Evolutionary conservation across 495 filamentous ascomycete genomes (phyloP), one percentile per base, ranked within the genome.

Genomic region (Chaetomium fimeti): DNA sequence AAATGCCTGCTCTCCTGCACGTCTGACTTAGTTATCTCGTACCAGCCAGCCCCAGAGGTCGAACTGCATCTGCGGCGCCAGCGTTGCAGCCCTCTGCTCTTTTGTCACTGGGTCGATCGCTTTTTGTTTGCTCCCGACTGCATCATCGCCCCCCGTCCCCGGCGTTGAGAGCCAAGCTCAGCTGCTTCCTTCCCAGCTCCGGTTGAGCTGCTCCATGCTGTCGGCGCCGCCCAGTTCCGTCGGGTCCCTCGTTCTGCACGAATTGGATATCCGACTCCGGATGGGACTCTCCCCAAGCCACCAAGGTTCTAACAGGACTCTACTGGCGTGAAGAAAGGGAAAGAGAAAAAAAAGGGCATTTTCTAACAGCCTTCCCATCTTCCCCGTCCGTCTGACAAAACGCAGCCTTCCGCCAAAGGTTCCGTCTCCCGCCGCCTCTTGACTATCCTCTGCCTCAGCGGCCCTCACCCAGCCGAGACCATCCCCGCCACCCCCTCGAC

Each of bases 51-150:
- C 63, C 40, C 32, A 36, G 32, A 43, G 40, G 40, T 43, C 66
- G 55, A 66, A 68, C 66, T 73, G 69, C 74, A 67, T 73, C 60
- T 68, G 32, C 71, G 68, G 74, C 69, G 71, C 68, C 70, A 64
- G 69, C 60, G 68, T 66, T 74, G 74, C 72, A 73, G 69, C 64
- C 53, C 43, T 70, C 64, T 66, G 67, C 63, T 40, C 25, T 64
- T 56, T 57, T 57, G 43, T 62, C 60, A 69, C 68, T 74, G 67
- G 32, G 71, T 64, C 71, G 67, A 68, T 67, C 65, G 67, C 54
- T 57, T 66, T 68, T 68, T 74, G 73, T 72, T 74, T 75, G 73
- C 68, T 69, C 52, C 64, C 49, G 63, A 45, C 61, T 18, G 52
- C 66, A 61, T 38, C 43, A 28, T 66, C 64, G 59, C 51, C 48